Percentiles rank a stretch among this genome's conserved stretches.
These are phyloP conservation scores for Meredithiella fracta DNA, from an alignment of 2,329 filamentous ascomycete genomes.

Conservation along the genomic window DNA sequence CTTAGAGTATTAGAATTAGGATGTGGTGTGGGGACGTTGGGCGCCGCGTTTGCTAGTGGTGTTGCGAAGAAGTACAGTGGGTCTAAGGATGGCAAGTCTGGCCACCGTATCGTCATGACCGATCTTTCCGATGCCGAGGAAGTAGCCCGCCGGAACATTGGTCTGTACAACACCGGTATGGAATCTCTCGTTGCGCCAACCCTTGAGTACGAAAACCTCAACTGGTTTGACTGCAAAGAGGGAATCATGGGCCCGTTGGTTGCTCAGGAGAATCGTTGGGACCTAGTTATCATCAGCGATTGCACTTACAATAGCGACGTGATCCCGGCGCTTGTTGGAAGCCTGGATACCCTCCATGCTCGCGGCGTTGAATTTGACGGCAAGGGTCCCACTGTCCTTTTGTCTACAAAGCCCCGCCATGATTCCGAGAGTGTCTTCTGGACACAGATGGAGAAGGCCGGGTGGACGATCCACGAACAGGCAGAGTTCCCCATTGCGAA, in stretches of 20 bases:
- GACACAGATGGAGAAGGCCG: conserved; percentile 27
- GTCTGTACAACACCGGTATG: conserved; percentile 15
- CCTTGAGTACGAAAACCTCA: conserved; percentile 36
- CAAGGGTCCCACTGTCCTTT: conserved; percentile 26
- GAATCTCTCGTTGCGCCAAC: conserved; percentile 13
- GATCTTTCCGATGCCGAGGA: conserved; percentile 39
- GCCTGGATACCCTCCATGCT: conserved; percentile 33
- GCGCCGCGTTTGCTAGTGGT: conserved; percentile 30
- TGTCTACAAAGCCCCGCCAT: conserved; percentile 41
- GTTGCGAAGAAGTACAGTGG: conserved; percentile 17
- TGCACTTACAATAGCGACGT: conserved; percentile 46
- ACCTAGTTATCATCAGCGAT: conserved; percentile 39
- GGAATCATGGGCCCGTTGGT: conserved; percentile 29
- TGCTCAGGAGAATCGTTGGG: conserved; percentile 27
- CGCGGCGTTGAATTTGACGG: conserved; percentile 14
- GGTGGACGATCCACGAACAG: conserved; percentile 29
- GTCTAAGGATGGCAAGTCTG: background rate
- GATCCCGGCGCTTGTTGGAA: conserved; percentile 36
- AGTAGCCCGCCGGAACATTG: conserved; percentile 32
- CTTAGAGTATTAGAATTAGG: conserved; percentile 34
- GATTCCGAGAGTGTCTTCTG: conserved; percentile 35
- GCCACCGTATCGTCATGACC: conserved; percentile 31
- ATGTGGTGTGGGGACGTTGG: conserved; percentile 39
- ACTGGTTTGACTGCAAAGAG: conserved; percentile 36
- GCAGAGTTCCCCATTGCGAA: conserved; percentile 30